A percentile compares a stretch with the other conserved stretches of the same genome.
phyloP scores from a whole-genome alignment of 345 rosid species.

The Gossypium anomalum region DNA sequence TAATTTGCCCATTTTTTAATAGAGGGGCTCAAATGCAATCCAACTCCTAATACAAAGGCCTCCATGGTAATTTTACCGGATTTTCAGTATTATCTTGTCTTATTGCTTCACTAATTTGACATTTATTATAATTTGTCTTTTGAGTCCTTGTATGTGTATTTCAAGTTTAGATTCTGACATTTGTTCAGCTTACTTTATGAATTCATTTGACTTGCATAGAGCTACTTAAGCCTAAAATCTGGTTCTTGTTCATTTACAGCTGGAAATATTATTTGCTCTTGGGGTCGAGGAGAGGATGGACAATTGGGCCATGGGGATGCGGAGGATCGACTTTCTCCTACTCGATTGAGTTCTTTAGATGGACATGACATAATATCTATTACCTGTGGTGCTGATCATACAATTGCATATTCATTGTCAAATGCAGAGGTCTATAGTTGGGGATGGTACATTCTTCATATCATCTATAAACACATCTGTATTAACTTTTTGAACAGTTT shows the following conservation, averaged over 20 bases:
- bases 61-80: no score
- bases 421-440: constrained; percentile 70
- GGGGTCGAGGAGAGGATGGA: constrained; percentile 99
- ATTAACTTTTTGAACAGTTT: no score
- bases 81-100: not conserved
- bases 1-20: no score
- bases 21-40: no score
- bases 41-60: no score
- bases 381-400: constrained; percentile 95
- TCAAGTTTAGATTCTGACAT: not conserved
- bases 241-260: constrained; percentile 41
- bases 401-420: constrained; percentile 72
- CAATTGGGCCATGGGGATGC: constrained; percentile 98
- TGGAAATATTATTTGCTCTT: constrained; percentile 82
- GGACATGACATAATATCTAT: constrained; percentile 56
- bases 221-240: not conserved
- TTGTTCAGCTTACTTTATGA: not conserved
- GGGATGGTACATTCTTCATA: constrained; percentile 58
- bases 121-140: not conserved
- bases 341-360: constrained; percentile 68
- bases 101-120: not conserved
- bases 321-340: constrained; percentile 76
- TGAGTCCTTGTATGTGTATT: not conserved
- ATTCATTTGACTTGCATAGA: not conserved
- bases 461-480: no score